phyloP scores from a whole-genome alignment of 1,139 yeast species.

The Geotrichum siamense region DNA sequence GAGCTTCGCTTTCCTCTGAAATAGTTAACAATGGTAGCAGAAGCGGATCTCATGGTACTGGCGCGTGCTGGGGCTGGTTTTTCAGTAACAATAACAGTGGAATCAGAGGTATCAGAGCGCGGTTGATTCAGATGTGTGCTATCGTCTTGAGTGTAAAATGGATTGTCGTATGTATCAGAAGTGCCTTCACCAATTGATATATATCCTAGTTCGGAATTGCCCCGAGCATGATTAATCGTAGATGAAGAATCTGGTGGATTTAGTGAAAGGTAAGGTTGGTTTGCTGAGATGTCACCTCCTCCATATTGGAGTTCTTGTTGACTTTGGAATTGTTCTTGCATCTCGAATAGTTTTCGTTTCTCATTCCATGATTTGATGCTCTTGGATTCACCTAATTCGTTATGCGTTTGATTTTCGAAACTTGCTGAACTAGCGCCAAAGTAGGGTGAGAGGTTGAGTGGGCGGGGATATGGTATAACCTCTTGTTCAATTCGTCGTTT shows the following conservation, averaged over 20 bases:
- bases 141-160: conserved; percentile 13
- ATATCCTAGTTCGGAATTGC: conserved; percentile 10
- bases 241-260: background rate
- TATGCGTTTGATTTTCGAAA: conserved; percentile 6
- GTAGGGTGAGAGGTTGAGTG: conserved; percentile 15
- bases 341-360: conserved; percentile 25
- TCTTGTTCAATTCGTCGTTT: conserved; percentile 10
- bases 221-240: background rate
- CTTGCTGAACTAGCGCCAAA: conserved; percentile 6
- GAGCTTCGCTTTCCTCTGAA: conserved; percentile 10
- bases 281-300: background rate
- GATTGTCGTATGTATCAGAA: conserved; percentile 12
- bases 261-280: conserved; percentile 13
- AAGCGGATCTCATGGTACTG: conserved; percentile 13
- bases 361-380: conserved; percentile 31
- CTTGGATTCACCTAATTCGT: conserved; percentile 20
- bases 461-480: conserved; percentile 12
- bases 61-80: conserved; percentile 5
- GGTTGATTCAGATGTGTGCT: too few species aligned
- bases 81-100: too few species aligned
- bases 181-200: conserved; percentile 13
- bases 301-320: conserved; percentile 4
- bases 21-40: conserved; percentile 9
- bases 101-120: too few species aligned
- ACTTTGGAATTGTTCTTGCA: conserved; percentile 13